A percentile compares a stretch with the other conserved stretches of the same genome.
These are phyloP conservation scores for Tricholoma matsutake DNA, from an alignment of 768 basidiomycete genomes.

Conservation along the genomic window DNA sequence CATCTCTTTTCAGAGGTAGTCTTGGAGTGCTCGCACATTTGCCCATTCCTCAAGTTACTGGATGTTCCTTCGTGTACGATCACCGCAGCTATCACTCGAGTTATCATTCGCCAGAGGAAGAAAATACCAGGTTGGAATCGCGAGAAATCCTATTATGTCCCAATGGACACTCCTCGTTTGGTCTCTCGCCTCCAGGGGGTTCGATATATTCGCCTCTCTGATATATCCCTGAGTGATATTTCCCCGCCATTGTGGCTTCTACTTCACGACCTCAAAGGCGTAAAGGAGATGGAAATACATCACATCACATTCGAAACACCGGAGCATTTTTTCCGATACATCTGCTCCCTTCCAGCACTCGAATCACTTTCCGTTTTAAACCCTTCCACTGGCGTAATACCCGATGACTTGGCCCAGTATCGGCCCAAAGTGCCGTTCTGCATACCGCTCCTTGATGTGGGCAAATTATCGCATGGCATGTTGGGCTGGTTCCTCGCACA, in stretches of 20 bases:
- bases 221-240: conserved; percentile 23
- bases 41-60: conserved; percentile 24
- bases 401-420: conserved; percentile 7
- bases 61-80: conserved; percentile 29
- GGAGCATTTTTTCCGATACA: conserved; percentile 23
- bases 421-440: conserved; percentile 10
- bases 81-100: conserved; percentile 19
- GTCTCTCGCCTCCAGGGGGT: conserved; percentile 10
- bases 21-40: conserved; percentile 22
- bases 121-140: not conserved
- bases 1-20: conserved; percentile 30
- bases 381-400: conserved; percentile 15
- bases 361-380: conserved; percentile 26
- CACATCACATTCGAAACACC: conserved; percentile 22
- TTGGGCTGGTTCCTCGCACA: conserved; percentile 7
- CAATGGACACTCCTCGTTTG: conserved; percentile 12
- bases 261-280: conserved; percentile 22
- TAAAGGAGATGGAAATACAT: conserved; percentile 25
- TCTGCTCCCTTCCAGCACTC: conserved; percentile 26
- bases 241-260: conserved; percentile 14
- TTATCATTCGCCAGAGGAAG: conserved; percentile 16
- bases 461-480: conserved; percentile 14
- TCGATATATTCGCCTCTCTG: conserved; percentile 20
- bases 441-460: conserved; percentile 21
- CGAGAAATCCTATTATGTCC: conserved; percentile 11